Percentiles rank a stretch among this genome's conserved stretches.
These are phyloP conservation scores for Pilobolus umbonatus DNA, from an alignment of 192 early-diverging fungal species.

Conservation along the genomic window DNA sequence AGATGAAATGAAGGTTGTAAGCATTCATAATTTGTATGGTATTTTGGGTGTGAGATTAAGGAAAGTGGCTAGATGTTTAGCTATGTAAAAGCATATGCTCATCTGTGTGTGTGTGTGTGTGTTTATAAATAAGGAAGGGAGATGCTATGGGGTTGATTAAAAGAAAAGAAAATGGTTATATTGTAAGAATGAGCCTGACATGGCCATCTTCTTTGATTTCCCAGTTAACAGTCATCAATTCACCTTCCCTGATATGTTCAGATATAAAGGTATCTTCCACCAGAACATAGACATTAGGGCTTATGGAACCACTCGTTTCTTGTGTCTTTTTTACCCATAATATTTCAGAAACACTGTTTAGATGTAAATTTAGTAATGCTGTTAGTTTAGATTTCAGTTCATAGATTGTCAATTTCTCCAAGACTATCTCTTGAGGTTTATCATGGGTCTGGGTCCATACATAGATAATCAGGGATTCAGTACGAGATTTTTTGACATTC, in stretches of 20 bases:
- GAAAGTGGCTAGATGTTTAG: too few relatives aligned
- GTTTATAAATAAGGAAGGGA: neutral
- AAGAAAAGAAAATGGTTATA: too few relatives aligned
- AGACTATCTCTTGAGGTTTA: slow-evolving; percentile 1
- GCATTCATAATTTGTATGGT: too few relatives aligned
- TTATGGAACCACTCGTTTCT: neutral
- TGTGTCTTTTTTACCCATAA: slow-evolving; percentile 13
- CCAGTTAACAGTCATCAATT: slow-evolving; percentile 17
- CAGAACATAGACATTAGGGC: slow-evolving; percentile 8
- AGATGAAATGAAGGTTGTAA: too few relatives aligned
- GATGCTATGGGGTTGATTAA: neutral
- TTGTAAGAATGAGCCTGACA: slow-evolving; percentile 15
- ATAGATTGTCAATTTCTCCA: slow-evolving; percentile 7
- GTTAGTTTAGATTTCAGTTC: slow-evolving; percentile 14
- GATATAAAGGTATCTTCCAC: slow-evolving; percentile 22
- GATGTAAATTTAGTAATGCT: slow-evolving; percentile 11
- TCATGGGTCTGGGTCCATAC: slow-evolving; percentile 5
- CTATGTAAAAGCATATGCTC: too few relatives aligned
- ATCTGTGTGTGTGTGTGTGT: neutral
- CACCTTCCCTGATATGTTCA: slow-evolving; percentile 16
- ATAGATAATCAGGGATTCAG: neutral
- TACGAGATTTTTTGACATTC: neutral
- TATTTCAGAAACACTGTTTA: slow-evolving; percentile 6
- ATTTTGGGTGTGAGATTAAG: too few relatives aligned
- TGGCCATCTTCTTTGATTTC: slow-evolving; percentile 20